Percentiles rank a stretch among this genome's conserved stretches.
Evolutionary conservation across 306 rosid species (phyloP).

Genomic region (barrel medic (Medicago truncatula)): DNA sequence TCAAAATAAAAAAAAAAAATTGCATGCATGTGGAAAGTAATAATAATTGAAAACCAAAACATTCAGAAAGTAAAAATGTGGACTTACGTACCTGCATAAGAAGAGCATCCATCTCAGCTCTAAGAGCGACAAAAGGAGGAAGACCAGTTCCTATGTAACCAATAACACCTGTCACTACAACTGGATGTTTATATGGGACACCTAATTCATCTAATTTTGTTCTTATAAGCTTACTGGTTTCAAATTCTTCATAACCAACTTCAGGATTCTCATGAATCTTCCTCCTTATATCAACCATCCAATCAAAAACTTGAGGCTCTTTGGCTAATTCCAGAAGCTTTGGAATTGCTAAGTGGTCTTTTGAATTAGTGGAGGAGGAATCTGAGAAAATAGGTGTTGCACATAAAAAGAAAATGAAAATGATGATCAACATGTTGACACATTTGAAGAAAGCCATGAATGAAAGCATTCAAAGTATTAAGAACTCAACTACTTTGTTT

Average conservation of each 20-base stretch:
- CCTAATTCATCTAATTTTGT: conserved; percentile 66
- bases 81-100: conserved; percentile 64
- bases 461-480: background rate
- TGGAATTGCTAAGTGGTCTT: conserved; percentile 42
- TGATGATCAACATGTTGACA: conserved; percentile 37
- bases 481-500: too few species aligned
- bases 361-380: conserved; percentile 48
- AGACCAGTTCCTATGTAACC: conserved; percentile 71
- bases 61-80: background rate
- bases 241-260: conserved; percentile 74
- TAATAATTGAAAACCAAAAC: conserved; percentile 22
- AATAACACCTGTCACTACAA: conserved; percentile 77
- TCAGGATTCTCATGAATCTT: conserved; percentile 87
- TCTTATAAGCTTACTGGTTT: conserved; percentile 79
- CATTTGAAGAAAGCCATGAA: conserved; percentile 45
- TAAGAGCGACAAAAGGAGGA: conserved; percentile 83
- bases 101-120: conserved; percentile 97
- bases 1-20: too few species aligned
- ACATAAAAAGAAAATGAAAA: conserved; percentile 21
- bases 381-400: conserved; percentile 44
- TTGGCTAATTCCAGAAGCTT: conserved; percentile 57
- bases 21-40: too few species aligned
- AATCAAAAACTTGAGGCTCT: conserved; percentile 56
- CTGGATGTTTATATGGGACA: conserved; percentile 62
- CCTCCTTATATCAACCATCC: conserved; percentile 73